Conservation (phyloP, 108 stramenopile genomes). For the Schizochytrium sp. region DNA sequence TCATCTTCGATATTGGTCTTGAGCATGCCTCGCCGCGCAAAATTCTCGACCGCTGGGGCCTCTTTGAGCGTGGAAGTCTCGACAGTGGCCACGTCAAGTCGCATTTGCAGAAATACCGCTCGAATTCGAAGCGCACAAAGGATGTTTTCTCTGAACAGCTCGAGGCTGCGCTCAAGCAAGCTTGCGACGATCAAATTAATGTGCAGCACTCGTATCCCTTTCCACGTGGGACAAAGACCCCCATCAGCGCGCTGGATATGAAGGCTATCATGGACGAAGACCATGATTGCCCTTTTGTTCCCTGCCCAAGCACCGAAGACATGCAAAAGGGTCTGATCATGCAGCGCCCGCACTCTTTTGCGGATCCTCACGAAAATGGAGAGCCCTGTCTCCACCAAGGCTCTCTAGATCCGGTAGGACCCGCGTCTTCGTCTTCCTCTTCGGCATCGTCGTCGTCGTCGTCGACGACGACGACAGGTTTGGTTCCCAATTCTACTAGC, state of each 20-base stretch:
- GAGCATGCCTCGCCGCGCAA: not conserved
- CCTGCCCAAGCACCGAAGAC: not conserved
- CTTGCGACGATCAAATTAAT: not conserved
- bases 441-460: no score
- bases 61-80: not conserved
- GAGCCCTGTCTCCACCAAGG: no score
- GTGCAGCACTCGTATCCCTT: not conserved
- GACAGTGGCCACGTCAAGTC: not conserved
- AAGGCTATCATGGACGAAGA: not conserved
- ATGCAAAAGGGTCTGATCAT: no score
- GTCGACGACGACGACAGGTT: no score
- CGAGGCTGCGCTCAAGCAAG: not conserved
- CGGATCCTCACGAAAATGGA: no score
- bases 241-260: not conserved
- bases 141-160: not conserved
- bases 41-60: not conserved
- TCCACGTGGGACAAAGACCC: not conserved
- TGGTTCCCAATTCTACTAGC: no score
- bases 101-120: not conserved
- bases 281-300: not conserved
- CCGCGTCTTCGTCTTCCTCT: no score
- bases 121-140: slow-evolving; percentile 5
- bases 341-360: no score
- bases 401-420: no score
- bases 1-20: not conserved